These are phyloP conservation scores for Vicia faba DNA, from an alignment of 306 rosid genomes.

Conservation along the genomic window DNA sequence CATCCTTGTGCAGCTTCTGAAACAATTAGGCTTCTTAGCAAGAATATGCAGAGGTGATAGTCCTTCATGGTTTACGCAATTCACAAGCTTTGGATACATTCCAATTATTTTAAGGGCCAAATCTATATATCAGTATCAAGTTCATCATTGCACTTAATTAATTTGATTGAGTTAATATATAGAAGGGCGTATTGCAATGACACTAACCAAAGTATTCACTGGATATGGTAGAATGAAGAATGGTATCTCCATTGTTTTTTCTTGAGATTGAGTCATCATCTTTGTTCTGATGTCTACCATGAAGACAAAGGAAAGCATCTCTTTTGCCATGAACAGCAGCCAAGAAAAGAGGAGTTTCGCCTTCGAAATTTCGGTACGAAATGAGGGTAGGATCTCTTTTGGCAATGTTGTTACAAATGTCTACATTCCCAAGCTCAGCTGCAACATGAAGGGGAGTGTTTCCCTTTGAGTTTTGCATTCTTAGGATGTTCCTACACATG, in stretches of 20 bases:
- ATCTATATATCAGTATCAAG: slow-evolving; percentile 22
- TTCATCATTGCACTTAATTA: not conserved
- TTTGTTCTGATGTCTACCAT: not conserved
- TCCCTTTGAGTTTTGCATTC: slow-evolving; percentile 42
- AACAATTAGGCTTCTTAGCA: slow-evolving; percentile 51
- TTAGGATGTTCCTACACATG: slow-evolving; percentile 7
- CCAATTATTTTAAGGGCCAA: slow-evolving; percentile 47
- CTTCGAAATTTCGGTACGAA: slow-evolving; percentile 25
- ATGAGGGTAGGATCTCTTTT: slow-evolving; percentile 35
- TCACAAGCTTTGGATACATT: slow-evolving; percentile 40
- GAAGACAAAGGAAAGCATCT: slow-evolving; percentile 44
- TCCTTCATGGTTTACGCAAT: slow-evolving; percentile 38
- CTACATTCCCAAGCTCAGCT: slow-evolving; percentile 51
- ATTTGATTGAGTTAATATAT: too few relatives aligned
- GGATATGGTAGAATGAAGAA: slow-evolving; percentile 50
- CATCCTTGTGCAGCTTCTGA: slow-evolving; percentile 48
- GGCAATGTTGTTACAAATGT: slow-evolving; percentile 38
- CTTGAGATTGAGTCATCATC: slow-evolving; percentile 20
- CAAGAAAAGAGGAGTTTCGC: slow-evolving; percentile 52
- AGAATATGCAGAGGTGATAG: slow-evolving; percentile 50
- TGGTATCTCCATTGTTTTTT: slow-evolving; percentile 42
- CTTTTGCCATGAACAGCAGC: slow-evolving; percentile 48
- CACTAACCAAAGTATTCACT: slow-evolving; percentile 53
- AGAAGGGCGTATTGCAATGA: too few relatives aligned
- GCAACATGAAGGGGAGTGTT: slow-evolving; percentile 52